Evolutionary conservation across 768 basidiomycete species (phyloP), one percentile per base, ranked within the genome.

Genomic region (Podaxis pistillaris): DNA sequence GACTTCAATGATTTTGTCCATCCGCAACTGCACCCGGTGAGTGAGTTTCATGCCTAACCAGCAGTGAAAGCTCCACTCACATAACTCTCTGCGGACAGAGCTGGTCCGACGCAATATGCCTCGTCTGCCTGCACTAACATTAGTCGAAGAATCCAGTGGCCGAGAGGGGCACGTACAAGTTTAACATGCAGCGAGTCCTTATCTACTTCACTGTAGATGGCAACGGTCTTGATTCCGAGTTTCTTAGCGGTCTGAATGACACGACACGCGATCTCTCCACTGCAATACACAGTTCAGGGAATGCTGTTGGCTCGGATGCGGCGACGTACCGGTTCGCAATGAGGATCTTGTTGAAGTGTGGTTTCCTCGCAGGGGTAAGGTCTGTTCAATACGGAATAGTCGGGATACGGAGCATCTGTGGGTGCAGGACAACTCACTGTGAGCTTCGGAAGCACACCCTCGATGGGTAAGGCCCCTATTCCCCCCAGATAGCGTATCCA

Each of bases 261-360:
- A 19, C 95, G 88, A 73, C 96, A 97, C 4, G 95, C 94, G 65
- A 98, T 98, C 75, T 98, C 95, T 52, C 95, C 95, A 73, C 94
- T 96, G 64, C 13, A 38, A 11, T 30, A 1, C 17, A 58, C 4
- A 44, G 17, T 19, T 63, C 15, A 63, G 49, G 22, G 61, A 33
- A 26, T 28, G 49, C 12, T 36, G 26, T 11, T 28, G 5, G 9
- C 33, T 33, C 30, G 4, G 8, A 7, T 58, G 6, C 13, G 26
- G 54, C 40, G 15, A 55, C 78, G 57, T 60, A 89, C 94, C 94
- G 79, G 70, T 97, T 97, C 0, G 94, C 94, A 61, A 97, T 87
- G 24, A 97, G 81, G 63, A 96, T 92, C 81, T 97, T 97, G 78
- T 91, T 87, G 66, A 94, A 94, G 67, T 89, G 88, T 9, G 90